Evolutionary conservation across 1,139 yeast genomes (phyloP), one percentile per base, ranked within the genome.

Genomic region (Suhomyces coccinellae): DNA sequence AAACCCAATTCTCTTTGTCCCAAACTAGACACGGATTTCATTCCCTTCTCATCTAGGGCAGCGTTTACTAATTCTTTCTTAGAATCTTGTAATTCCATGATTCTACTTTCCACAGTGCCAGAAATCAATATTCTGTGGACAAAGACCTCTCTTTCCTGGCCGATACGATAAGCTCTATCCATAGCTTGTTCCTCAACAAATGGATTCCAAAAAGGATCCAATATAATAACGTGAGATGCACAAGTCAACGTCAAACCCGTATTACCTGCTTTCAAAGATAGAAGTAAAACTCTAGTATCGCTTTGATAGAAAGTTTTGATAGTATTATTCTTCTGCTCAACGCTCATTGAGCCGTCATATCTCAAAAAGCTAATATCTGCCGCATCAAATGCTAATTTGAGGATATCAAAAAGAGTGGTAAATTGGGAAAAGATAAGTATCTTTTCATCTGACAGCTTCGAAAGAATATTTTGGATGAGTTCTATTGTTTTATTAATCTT

Each of bases 181-280:
- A 87, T 89, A 0, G 98, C 98, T 66, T 91, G 98, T 39, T 87
- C 96, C 65, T 91, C 98, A 3, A 91, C 96, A 63, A 78, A 91
- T 1, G 97, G 98, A 59, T 91, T 91, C 98, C 98, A 91, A 61
- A 89, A 91, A 13, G 97, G 97, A 62, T 91, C 98, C 73, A 88
- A 78, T 11, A 91, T 78, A 41, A 91, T 80, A 10, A 91, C 95
- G 62, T 89, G 97, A 34, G 89, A 86, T 0, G 98, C 98, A 67
- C 95, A 87, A 0, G 97, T 91, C 52, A 91, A 73, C 0, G 97
- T 91, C 51, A 91, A 73, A 6, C 98, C 98, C 12, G 90, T 93
- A 61, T 88, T 90, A 55, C 98, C 98, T 1, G 97, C 96, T 59
- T 85, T 85, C 58, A 91, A 75, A 0, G 96, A 87, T 22, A 89